Conservation (phyloP, 2,329 filamentous ascomycete genomes). For the Cladophialophora exuberans region DNA sequence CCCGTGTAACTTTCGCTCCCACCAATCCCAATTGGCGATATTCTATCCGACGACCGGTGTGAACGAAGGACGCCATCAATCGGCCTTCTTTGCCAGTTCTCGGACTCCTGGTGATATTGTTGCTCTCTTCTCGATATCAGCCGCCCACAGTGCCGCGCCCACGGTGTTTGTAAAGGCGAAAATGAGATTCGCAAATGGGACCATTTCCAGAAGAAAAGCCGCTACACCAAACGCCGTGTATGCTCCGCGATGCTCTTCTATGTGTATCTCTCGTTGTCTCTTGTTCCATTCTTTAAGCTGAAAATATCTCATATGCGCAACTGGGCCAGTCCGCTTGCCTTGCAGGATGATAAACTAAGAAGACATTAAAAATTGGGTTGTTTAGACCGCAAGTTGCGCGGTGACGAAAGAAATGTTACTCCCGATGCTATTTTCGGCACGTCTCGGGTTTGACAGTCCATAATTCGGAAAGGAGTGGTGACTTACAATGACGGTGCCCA, state of each 20-base stretch:
- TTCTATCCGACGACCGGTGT: neutral
- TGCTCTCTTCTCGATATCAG: slow-evolving; percentile 69
- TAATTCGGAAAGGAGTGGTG: no score
- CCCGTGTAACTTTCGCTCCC: slow-evolving; percentile 7
- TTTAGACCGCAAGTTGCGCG: no score
- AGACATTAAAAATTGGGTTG: no score
- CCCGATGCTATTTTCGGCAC: no score
- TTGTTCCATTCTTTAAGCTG: slow-evolving; percentile 83
- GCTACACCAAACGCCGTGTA: slow-evolving; percentile 85
- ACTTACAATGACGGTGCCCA: slow-evolving; percentile 78
- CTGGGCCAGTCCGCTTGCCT: slow-evolving; percentile 60
- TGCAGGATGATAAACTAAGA: slow-evolving; percentile 84
- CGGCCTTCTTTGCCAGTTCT: slow-evolving; percentile 39
- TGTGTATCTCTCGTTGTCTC: slow-evolving; percentile 67
- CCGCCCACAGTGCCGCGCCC: slow-evolving; percentile 91
- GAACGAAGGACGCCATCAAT: slow-evolving; percentile 27
- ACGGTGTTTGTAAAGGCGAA: slow-evolving; percentile 92
- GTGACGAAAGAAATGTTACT: no score
- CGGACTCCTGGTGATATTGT: slow-evolving; percentile 36
- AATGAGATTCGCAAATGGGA: slow-evolving; percentile 79
- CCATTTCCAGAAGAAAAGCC: slow-evolving; percentile 79
- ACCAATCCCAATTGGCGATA: neutral
- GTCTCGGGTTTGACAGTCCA: no score
- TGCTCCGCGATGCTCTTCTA: slow-evolving; percentile 70
- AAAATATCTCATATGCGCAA: slow-evolving; percentile 72